phyloP scores from a whole-genome alignment of 306 rosid species.

The Quercus berberidifolia region DNA sequence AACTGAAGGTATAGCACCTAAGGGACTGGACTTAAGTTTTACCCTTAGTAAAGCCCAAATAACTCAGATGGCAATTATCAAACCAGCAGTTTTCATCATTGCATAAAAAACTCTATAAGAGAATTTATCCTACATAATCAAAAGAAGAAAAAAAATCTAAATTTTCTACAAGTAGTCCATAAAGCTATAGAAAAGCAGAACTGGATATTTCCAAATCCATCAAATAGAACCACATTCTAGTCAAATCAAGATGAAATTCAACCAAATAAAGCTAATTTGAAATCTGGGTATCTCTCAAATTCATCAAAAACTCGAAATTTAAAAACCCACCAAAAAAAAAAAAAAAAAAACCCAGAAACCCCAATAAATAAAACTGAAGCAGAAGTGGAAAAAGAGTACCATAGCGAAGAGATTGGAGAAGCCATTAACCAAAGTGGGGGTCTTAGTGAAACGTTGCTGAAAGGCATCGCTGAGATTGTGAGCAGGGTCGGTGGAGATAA shows the following conservation, averaged over 20 bases:
- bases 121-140: too few species aligned
- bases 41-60: background rate
- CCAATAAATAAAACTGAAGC: background rate
- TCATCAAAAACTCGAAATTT: slow-evolving; percentile 1
- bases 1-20: too few species aligned
- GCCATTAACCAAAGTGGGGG: slow-evolving; percentile 87
- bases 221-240: background rate
- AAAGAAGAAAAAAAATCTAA: background rate
- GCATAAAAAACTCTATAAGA: too few species aligned
- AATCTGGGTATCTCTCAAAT: slow-evolving; percentile 1
- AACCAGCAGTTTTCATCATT: too few species aligned
- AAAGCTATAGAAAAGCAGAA: background rate
- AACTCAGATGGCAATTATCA: background rate
- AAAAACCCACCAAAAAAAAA: background rate
- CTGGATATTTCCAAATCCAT: slow-evolving; percentile 16
- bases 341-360: background rate
- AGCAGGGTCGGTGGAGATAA: slow-evolving; percentile 98
- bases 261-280: background rate
- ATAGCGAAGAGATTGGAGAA: slow-evolving; percentile 90
- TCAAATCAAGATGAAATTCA: background rate
- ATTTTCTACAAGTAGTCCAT: background rate
- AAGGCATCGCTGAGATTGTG: slow-evolving; percentile 99
- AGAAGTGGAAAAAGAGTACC: slow-evolving; percentile 35
- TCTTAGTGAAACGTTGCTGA: slow-evolving; percentile 87
- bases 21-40: too few species aligned